Conservation (phyloP, 2,329 filamentous ascomycete genomes). For the Calonectria pseudoreteaudii region DNA sequence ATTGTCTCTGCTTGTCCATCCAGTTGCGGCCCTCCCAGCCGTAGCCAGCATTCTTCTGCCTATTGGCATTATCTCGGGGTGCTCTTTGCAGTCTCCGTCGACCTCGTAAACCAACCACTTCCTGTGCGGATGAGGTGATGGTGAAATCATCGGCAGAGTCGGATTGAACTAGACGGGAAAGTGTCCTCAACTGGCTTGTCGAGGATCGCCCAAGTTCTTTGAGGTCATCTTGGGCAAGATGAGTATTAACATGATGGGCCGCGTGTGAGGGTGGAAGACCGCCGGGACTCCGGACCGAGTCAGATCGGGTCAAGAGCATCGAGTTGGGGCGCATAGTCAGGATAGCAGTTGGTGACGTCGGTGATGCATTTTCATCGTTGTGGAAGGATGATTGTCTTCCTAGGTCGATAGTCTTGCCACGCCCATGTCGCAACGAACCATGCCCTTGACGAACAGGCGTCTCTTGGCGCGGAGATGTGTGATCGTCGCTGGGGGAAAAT, state of each 20-base stretch:
- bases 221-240: constrained; percentile 77
- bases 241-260: constrained; percentile 48
- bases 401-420: constrained; percentile 67
- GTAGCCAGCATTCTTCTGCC: constrained; percentile 65
- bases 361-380: constrained; percentile 54
- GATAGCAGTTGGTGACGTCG: constrained; percentile 54
- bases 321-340: constrained; percentile 67
- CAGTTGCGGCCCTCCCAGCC: constrained; percentile 88
- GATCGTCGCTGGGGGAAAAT: constrained; percentile 57
- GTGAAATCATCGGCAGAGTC: constrained; percentile 83
- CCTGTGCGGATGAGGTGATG: constrained; percentile 81
- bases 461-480: constrained; percentile 50
- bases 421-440: background rate
- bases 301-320: constrained; percentile 70
- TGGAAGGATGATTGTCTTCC: constrained; percentile 64
- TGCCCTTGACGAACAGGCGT: background rate
- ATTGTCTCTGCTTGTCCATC: constrained; percentile 99
- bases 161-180: constrained; percentile 85
- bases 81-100: constrained; percentile 84
- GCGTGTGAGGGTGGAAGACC: constrained; percentile 48
- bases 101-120: constrained; percentile 89
- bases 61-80: constrained; percentile 62
- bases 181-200: constrained; percentile 86
- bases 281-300: constrained; percentile 58
- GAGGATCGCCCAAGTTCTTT: constrained; percentile 88